Conservation (phyloP, 371 early-diverging fungal genomes). For the Zychaea mexicana region DNA sequence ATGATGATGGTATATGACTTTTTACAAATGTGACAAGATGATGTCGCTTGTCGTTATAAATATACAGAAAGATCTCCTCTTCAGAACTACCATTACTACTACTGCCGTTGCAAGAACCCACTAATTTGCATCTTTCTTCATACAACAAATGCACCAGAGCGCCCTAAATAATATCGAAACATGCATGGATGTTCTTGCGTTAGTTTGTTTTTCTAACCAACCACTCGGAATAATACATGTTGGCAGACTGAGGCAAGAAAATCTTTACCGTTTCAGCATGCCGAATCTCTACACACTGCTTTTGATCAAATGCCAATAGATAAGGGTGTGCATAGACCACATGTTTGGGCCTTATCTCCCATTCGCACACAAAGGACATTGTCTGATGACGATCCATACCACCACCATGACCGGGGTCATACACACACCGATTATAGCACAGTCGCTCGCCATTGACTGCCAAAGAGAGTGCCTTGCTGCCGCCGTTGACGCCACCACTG, state of each 20-base stretch:
- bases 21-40: neutral
- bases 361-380: neutral
- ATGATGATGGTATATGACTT: neutral
- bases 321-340: neutral
- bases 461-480: no score
- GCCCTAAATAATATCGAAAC: neutral
- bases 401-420: no score
- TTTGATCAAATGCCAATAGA: neutral
- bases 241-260: neutral
- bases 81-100: no score
- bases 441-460: neutral
- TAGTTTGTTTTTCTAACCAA: no score
- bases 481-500: no score
- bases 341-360: neutral
- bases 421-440: neutral
- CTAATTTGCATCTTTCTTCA: neutral
- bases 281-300: neutral
- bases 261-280: constrained; percentile 2
- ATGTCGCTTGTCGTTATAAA: neutral
- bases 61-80: neutral
- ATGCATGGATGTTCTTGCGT: neutral
- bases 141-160: neutral
- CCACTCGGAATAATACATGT: neutral
- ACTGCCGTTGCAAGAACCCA: neutral
- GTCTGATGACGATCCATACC: neutral